These are phyloP conservation scores for Coprinopsis cinerea DNA, from an alignment of 768 basidiomycete species.

Conservation along the genomic window DNA sequence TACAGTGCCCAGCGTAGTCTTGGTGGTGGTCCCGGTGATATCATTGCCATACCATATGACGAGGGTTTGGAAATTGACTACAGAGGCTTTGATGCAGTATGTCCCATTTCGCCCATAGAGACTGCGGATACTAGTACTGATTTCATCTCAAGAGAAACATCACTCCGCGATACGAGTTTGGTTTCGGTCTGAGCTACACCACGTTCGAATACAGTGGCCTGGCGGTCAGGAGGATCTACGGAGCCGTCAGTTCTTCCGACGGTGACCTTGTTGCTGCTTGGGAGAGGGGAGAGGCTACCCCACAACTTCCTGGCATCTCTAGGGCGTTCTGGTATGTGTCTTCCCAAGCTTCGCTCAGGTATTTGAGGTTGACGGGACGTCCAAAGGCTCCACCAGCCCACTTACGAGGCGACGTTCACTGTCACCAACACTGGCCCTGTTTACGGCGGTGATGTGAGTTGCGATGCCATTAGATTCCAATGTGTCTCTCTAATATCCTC, in stretches of 20 bases:
- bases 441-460: conserved; percentile 56
- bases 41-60: conserved; percentile 51
- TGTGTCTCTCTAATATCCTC: neutral
- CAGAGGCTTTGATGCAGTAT: conserved; percentile 60
- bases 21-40: conserved; percentile 28
- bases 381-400: conserved; percentile 58
- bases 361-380: neutral
- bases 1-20: conserved; percentile 48
- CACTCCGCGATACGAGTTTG: conserved; percentile 81
- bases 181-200: conserved; percentile 86
- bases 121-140: neutral
- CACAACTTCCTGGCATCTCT: conserved; percentile 51
- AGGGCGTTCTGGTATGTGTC: conserved; percentile 50
- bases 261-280: conserved; percentile 40
- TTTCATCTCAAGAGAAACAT: conserved; percentile 51
- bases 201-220: conserved; percentile 67
- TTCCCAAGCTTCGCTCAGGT: neutral
- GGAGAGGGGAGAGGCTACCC: conserved; percentile 53
- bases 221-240: conserved; percentile 36
- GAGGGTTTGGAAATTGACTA: conserved; percentile 68
- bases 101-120: conserved; percentile 19
- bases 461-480: neutral
- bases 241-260: conserved; percentile 33
- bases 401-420: conserved; percentile 54
- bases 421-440: conserved; percentile 59